Percentiles rank a stretch among this genome's conserved stretches.
Evolutionary conservation across 768 basidiomycete genomes (phyloP).

Genomic region (Xerocomellus chrysenteron): DNA sequence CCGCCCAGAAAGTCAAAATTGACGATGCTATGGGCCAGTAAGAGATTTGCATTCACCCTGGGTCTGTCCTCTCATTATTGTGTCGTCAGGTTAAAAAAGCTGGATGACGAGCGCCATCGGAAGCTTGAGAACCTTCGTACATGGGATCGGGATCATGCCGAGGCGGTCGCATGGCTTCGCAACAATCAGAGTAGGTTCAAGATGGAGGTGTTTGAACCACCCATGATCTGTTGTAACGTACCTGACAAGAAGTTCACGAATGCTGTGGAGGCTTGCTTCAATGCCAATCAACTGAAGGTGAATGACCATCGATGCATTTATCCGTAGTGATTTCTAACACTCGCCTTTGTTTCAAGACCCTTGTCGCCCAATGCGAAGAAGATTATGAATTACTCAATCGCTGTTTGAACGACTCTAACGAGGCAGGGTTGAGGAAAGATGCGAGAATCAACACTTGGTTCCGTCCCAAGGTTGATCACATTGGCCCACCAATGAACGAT

Average conservation of each 20-base stretch:
- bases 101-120: conserved; percentile 55
- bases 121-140: conserved; percentile 54
- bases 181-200: conserved; percentile 63
- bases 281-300: conserved; percentile 60
- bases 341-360: conserved; percentile 49
- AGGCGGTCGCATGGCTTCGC: conserved; percentile 73
- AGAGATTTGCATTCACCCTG: not conserved
- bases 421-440: conserved; percentile 51
- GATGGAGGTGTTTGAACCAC: conserved; percentile 85
- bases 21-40: conserved; percentile 31
- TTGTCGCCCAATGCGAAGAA: conserved; percentile 80
- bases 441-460: conserved; percentile 67
- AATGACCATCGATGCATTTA: conserved; percentile 10
- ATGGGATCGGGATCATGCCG: conserved; percentile 60
- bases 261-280: conserved; percentile 76
- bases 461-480: conserved; percentile 42
- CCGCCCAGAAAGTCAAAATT: conserved; percentile 33
- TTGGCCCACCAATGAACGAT: conserved; percentile 51
- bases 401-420: conserved; percentile 60
- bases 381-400: conserved; percentile 75
- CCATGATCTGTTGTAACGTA: conserved; percentile 68
- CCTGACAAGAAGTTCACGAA: conserved; percentile 60
- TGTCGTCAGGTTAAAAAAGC: conserved; percentile 47
- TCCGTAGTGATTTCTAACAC: not conserved
- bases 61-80: not conserved